Evolutionary conservation across 1,284 basidiomycete genomes (phyloP), one percentile per base, ranked within the genome.

Genomic region (Tilletia horrida): DNA sequence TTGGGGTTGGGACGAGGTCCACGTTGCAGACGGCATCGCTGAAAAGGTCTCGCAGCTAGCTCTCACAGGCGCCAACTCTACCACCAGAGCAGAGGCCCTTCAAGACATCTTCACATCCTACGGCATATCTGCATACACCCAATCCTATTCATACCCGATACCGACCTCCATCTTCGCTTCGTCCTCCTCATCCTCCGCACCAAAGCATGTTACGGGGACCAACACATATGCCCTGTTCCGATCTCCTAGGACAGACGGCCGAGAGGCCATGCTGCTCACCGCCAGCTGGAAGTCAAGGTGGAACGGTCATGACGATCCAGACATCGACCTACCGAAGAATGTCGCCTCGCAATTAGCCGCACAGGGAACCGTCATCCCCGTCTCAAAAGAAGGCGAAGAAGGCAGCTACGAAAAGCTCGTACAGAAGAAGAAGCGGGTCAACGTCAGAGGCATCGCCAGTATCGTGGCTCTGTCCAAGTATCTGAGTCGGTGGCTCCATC

Each of bases 181-280:
- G 2, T 61, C 55, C 1, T 31, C 55, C 9, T 59, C 55, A 29
- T 3, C 43, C 1, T 50, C 45, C 47, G 50, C 21, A 18, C 25
- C 18, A 27, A 55, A 55, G 50, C 27, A 11, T 40, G 18, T 84
- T 35, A 80, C 79, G 25, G 92, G 93, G 6, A 86, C 85, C 8
- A 96, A 97, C 77, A 87, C 89, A 6, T 97, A 93, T 76, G 91
- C 90, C 11, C 84, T 92, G 29, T 84, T 92, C 55, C 85, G 87
- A 7, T 90, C 94, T 2, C 93, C 95, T 1, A 87, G 95, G 21
- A 87, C 90, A 3, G 89, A 93, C 31, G 94, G 93, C 1, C 88
- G 89, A 1, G 95, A 98, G 83, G 91, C 93, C 1, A 90, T 96
- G 74, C 86, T 97, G 23, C 85, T 97, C 47, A 89, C 89, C 69